Base-by-base conservation (phyloP, 345 rosid species). In the Eucalyptus polybractea region DNA sequence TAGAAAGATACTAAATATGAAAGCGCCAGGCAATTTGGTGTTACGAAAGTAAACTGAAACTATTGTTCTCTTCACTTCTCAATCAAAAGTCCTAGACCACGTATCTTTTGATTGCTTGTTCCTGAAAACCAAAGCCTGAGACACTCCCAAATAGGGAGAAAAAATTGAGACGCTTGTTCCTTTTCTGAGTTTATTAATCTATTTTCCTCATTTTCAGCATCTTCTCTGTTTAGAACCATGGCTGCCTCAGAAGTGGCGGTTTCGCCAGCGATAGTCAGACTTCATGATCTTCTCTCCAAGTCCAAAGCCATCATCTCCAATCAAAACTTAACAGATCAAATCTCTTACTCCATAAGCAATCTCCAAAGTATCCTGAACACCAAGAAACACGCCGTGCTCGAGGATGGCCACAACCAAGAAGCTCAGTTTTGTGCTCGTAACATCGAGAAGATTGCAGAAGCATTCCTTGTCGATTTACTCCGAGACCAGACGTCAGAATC, bases 271-370 rank as follows among this genome's bases (percentile, higher is more conserved):
- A 67, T n/a, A 31, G 40, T n/a, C 40, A 67, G 76, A 4, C 76
- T 67, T 67, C 76, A 7, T 67, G 76, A 67, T 67, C 76, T 67
- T 67, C 76, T n/a, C 40, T 67, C 40, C 76, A n/a, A 7, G 40
- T n/a, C 76, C 40, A 15, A 31, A n/a, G 37, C 0, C 10, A 67
- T n/a, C 76, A n/a, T 67, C 76, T 0, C 37, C 40, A 0, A 7
- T 67, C 21, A 15, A 67, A 67, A 4, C 8, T 15, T 67, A 1
- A 15, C 40, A 0, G 40, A 14, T 67, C 21, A 67, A 67, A 67
- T 67, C 22, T 14, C 6, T 67, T 1, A 1, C 40, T n/a, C 21
- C 76, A 67, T 67, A n/a, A 67, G 8, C 10, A 14, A 16, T 15
- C 76, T 67, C n/a, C 40, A 67, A 3, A n/a, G 14, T 8, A n/a